phyloP scores from a whole-genome alignment of 148 eudicot genomes.

The Spergularia bocconei region DNA sequence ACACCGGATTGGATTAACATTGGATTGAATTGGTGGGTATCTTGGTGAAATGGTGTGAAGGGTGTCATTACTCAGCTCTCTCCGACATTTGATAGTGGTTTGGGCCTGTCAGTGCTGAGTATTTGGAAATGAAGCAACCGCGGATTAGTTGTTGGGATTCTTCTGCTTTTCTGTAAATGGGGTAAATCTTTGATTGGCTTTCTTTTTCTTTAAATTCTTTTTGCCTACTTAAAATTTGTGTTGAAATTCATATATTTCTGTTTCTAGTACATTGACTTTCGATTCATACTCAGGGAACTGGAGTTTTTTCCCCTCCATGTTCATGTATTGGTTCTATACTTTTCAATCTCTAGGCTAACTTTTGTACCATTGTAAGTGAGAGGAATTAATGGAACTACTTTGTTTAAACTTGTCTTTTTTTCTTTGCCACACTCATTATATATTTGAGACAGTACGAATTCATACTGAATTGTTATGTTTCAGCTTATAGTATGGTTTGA shows the following conservation, averaged over 20 bases:
- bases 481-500: background rate
- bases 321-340: slow-evolving; percentile 19
- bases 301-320: slow-evolving; percentile 23
- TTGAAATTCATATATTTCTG: slow-evolving; percentile 21
- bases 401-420: background rate
- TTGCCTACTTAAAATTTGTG: slow-evolving; percentile 12
- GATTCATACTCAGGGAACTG: slow-evolving; percentile 19
- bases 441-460: background rate
- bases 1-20: background rate
- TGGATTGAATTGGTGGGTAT: slow-evolving; percentile 20
- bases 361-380: slow-evolving; percentile 22
- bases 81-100: background rate
- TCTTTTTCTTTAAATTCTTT: slow-evolving; percentile 10
- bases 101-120: background rate
- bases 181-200: slow-evolving; percentile 30
- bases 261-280: slow-evolving; percentile 22
- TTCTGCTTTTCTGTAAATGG: slow-evolving; percentile 33
- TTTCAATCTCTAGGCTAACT: slow-evolving; percentile 28
- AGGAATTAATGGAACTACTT: background rate
- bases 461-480: background rate
- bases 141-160: slow-evolving; percentile 17
- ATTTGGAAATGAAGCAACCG: background rate
- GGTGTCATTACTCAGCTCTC: slow-evolving; percentile 13
- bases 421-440: background rate
- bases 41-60: slow-evolving; percentile 5